Base-by-base conservation (phyloP, 2,329 filamentous ascomycete genomes). In the Ophiocordyceps camponoti-rufipedis region DNA sequence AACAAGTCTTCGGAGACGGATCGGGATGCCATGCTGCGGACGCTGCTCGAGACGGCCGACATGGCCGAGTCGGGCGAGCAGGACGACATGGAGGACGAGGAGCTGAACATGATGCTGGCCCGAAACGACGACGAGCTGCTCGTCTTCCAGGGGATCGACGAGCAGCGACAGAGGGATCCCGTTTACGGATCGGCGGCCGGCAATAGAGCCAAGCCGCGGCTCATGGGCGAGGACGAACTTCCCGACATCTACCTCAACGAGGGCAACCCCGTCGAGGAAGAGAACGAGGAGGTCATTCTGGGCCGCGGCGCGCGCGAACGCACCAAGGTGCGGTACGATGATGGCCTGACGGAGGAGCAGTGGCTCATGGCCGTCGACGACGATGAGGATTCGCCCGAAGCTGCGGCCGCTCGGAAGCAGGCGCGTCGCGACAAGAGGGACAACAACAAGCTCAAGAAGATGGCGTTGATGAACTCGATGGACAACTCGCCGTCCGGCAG, bases 1-100 rank as follows among this genome's bases (percentile, higher is more conserved):
- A 96, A 98, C 69, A 98, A 96, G 60, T 98, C 91, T 1, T 96
- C 91, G 0, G 91, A 95, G 61, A 94, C 94, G 46, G 91, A 98
- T 64, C 85, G 91, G 71, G 91, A 98, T 58, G 89, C 91, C 41
- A 89, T 98, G 77, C 70, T 98, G 54, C 80, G 91, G 56, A 93
- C 93, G 43, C 78, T 98, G 57, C 71, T 98, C 49, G 91, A 98
- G 61, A 82, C 82, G 48, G 78, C 88, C 8, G 82, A 84, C 47
- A 70, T 79, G 65, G 72, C 76, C 0, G 78, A 82, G 53, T 61
- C 65, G 23, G 70, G 73, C 44, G 87, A 94, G 51, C 85, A 93
- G 56, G 88, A 95, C 48, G 91, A 98, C 62, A 94, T 96, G 85
- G 91, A 98, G 53, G 91, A 98, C 52, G 91, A 98, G 48, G 91